These are phyloP conservation scores for Galium porrigens DNA, from an alignment of 305 asterid species.

Conservation along the genomic window DNA sequence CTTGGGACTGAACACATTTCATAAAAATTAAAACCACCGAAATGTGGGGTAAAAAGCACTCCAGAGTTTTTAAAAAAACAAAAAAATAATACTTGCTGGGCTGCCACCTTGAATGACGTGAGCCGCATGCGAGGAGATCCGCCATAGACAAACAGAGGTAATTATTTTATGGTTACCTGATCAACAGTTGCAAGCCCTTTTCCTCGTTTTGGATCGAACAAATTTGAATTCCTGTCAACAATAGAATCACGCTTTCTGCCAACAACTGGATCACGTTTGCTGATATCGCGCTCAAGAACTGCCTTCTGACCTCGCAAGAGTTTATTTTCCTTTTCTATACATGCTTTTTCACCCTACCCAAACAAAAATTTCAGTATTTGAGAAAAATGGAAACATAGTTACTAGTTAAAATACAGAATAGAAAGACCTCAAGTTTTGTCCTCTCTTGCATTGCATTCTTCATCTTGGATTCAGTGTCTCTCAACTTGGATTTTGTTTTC, in stretches of 20 bases:
- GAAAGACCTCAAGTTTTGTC: slow-evolving; percentile 80
- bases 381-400: slow-evolving; percentile 12
- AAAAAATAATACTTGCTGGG: neutral
- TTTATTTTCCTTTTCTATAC: slow-evolving; percentile 69
- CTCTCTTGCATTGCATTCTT: slow-evolving; percentile 75
- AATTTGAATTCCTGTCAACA: slow-evolving; percentile 45
- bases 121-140: neutral
- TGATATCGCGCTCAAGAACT: slow-evolving; percentile 73
- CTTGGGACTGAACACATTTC: neutral
- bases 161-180: slow-evolving; percentile 15
- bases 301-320: slow-evolving; percentile 58
- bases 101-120: neutral
- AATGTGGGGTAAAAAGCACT: neutral
- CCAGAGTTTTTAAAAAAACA: no score
- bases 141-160: neutral
- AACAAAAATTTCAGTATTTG: slow-evolving; percentile 6
- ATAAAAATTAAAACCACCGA: neutral
- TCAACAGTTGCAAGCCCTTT: slow-evolving; percentile 41
- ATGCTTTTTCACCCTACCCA: slow-evolving; percentile 75
- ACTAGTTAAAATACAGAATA: slow-evolving; percentile 13
- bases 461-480: slow-evolving; percentile 75
- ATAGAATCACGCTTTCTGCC: slow-evolving; percentile 56
- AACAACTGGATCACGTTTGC: slow-evolving; percentile 49
- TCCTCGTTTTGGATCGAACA: slow-evolving; percentile 48
- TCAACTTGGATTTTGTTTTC: slow-evolving; percentile 64